phyloP scores from a whole-genome alignment of 805 yeast genomes.

The Clavispora santaluciae region DNA sequence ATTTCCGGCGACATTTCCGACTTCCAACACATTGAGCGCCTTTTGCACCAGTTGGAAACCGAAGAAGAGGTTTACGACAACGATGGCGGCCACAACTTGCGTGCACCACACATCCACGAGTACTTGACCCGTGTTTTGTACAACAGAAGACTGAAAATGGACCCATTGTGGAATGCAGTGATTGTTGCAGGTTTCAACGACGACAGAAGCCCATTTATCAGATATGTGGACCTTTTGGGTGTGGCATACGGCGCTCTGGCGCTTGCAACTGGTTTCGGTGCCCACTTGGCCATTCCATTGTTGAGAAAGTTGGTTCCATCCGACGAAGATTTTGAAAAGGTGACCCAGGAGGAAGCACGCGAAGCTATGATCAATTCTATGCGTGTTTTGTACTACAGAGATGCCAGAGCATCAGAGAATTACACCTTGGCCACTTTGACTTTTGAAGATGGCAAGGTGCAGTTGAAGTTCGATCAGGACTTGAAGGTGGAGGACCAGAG shows the following conservation, averaged over 20 bases:
- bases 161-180: slow-evolving; percentile 93
- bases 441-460: slow-evolving; percentile 36
- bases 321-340: slow-evolving; percentile 68
- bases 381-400: slow-evolving; percentile 94
- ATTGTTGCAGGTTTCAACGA: slow-evolving; percentile 86
- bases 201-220: slow-evolving; percentile 60
- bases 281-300: slow-evolving; percentile 89
- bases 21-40: slow-evolving; percentile 73
- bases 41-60: slow-evolving; percentile 69
- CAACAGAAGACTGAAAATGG: slow-evolving; percentile 84
- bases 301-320: slow-evolving; percentile 77
- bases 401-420: slow-evolving; percentile 87
- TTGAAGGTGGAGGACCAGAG: slow-evolving; percentile 68
- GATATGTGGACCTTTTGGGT: slow-evolving; percentile 87
- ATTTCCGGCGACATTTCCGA: slow-evolving; percentile 93
- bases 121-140: slow-evolving; percentile 82
- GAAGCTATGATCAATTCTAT: slow-evolving; percentile 76
- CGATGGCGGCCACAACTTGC: slow-evolving; percentile 54
- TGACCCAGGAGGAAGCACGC: slow-evolving; percentile 71
- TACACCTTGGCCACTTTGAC: slow-evolving; percentile 76
- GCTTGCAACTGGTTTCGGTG: slow-evolving; percentile 94
- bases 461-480: slow-evolving; percentile 59
- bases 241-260: slow-evolving; percentile 85
- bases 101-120: slow-evolving; percentile 86
- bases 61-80: slow-evolving; percentile 75